These are phyloP conservation scores for Biscogniauxia mediterranea DNA, from an alignment of 2,329 filamentous ascomycete species.

Conservation along the genomic window DNA sequence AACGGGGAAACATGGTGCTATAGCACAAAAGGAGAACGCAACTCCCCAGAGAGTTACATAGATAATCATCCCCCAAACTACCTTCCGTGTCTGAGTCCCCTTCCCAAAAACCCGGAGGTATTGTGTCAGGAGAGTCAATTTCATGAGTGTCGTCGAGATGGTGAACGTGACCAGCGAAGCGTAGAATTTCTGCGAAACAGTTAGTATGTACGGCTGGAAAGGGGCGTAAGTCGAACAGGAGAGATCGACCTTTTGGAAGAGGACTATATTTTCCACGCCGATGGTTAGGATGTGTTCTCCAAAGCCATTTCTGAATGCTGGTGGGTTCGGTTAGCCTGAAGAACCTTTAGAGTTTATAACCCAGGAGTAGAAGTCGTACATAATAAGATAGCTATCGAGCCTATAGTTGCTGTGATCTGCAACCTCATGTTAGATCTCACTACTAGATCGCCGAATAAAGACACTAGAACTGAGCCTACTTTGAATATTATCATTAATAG, in stretches of 20 bases:
- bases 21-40: slow-evolving; percentile 30
- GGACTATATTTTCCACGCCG: slow-evolving; percentile 12
- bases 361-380: slow-evolving; percentile 12
- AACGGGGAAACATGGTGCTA: slow-evolving; percentile 33
- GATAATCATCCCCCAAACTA: slow-evolving; percentile 27
- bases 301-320: slow-evolving; percentile 26
- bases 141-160: slow-evolving; percentile 36
- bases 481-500: slow-evolving; percentile 35
- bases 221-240: background rate
- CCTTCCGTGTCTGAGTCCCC: slow-evolving; percentile 16
- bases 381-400: slow-evolving; percentile 23
- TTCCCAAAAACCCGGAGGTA: slow-evolving; percentile 36
- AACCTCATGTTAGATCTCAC: slow-evolving; percentile 2
- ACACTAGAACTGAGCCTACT: slow-evolving; percentile 14
- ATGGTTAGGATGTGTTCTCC: slow-evolving; percentile 29
- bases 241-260: slow-evolving; percentile 25
- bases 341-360: background rate
- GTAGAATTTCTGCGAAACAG: slow-evolving; percentile 31
- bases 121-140: slow-evolving; percentile 37
- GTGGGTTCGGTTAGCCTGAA: slow-evolving; percentile 9
- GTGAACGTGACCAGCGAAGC: slow-evolving; percentile 32
- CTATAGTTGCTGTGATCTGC: slow-evolving; percentile 27
- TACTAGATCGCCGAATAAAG: background rate
- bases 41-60: slow-evolving; percentile 31
- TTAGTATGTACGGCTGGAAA: slow-evolving; percentile 6